Base-by-base conservation (phyloP, 345 rosid species). In the Zanthoxylum bungeanum region DNA sequence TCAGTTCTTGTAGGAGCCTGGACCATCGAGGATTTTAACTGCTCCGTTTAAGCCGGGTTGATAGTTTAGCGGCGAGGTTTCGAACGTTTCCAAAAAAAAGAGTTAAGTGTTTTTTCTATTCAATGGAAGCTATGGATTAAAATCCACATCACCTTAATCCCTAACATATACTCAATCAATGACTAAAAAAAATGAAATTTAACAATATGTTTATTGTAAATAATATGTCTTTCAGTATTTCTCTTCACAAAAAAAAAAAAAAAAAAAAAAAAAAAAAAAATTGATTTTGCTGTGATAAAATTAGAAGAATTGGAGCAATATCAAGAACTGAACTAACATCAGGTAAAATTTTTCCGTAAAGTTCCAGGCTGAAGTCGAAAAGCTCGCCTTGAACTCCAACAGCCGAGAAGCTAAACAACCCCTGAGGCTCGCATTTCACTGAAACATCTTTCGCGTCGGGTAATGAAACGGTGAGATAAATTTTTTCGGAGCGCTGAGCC, bases 401-500 rank as follows among this genome's bases (percentile, higher is more conserved):
- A 27, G 99, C 98, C 22, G 98, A 92, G 89, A 95, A 95, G 27
- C 81, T 78, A 72, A 95, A 90, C 0, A 83, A 33, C 2, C 99
- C 93, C 61, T 81, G 82, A 33, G 90, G 85, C 51, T 95, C 93
- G 55, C 89, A 89, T 81, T 89, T 91, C 42, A 88, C 93, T 1
- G 92, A 82, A 60, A 95, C 78, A 30, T 88, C 87, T 56, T 78
- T 91, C 1, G 98, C 98, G 60, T 95, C 99, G 17, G 99, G 98
- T 60, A 95, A 83, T 36, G 98, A 83, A 1, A 95, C 77, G 1
- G 97, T 95, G 37, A 95, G 72, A 79, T 89, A 85, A 14, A 92
- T 90, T 74, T 83, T 95, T 65, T 89, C 97, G 7, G 97, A 92
- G 71, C 93, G 83, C 78, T 95, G 98, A 64, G 99, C 98, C 98